Evolutionary conservation across 371 early-diverging fungal genomes (phyloP).

Genomic region (Syncephalastrum racemosum): DNA sequence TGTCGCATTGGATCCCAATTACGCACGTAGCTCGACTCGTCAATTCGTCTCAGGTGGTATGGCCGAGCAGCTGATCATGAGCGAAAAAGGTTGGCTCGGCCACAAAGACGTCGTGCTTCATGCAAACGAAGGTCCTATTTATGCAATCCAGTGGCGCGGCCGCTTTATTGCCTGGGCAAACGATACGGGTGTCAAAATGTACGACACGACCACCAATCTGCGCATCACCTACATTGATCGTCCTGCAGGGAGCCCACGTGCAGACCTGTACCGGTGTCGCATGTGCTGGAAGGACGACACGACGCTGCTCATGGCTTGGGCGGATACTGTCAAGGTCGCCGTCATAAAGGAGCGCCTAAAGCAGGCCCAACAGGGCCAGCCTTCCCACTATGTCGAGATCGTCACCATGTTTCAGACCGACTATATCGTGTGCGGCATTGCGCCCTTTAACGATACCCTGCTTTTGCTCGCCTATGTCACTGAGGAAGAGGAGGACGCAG

Average conservation of each 20-base stretch:
- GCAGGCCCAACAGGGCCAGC: constrained; percentile 46
- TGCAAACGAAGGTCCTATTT: constrained; percentile 88
- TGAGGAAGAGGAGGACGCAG: constrained; percentile 34
- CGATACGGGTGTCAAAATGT: constrained; percentile 85
- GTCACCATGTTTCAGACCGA: constrained; percentile 82
- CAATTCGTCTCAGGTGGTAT: constrained; percentile 90
- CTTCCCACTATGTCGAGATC: constrained; percentile 76
- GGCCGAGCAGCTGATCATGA: constrained; percentile 82
- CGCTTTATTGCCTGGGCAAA: constrained; percentile 92
- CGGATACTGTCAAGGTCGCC: constrained; percentile 85
- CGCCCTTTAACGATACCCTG: constrained; percentile 74
- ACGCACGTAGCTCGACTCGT: constrained; percentile 65
- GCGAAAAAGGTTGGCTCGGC: constrained; percentile 70
- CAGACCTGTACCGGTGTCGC: constrained; percentile 86
- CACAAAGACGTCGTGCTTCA: constrained; percentile 74
- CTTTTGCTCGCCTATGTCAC: constrained; percentile 76
- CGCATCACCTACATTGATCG: constrained; percentile 86
- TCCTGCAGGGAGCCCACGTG: constrained; percentile 75
- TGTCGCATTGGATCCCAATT: constrained; percentile 88
- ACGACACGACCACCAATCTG: constrained; percentile 67
- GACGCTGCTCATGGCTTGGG: constrained; percentile 91
- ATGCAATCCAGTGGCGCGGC: constrained; percentile 81
- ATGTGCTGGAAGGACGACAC: constrained; percentile 83
- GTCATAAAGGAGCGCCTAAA: constrained; percentile 62
- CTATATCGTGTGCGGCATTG: constrained; percentile 87